These are phyloP conservation scores for Plasmodium relictum DNA, from an alignment of 169 alveolate genomes.

Conservation along the genomic window DNA sequence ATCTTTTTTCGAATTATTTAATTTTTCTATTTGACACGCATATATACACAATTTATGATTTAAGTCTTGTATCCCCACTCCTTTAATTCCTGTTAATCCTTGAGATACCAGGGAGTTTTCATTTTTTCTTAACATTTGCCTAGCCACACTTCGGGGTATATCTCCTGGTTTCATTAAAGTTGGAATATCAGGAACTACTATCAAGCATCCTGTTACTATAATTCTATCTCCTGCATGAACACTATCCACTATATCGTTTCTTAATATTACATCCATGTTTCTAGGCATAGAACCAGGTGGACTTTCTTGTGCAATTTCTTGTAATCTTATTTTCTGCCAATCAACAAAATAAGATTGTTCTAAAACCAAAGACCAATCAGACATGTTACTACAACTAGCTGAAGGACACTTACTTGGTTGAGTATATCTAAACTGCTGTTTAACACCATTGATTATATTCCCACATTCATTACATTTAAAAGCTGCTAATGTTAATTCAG, in stretches of 20 bases:
- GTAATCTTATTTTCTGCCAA: constrained; percentile 95
- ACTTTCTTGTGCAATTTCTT: constrained; percentile 95
- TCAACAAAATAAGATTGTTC: constrained; percentile 93
- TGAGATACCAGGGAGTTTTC: constrained; percentile 84
- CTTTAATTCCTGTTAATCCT: constrained; percentile 95
- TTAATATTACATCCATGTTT: constrained; percentile 95
- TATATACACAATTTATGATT: constrained; percentile 94
- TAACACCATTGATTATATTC: constrained; percentile 90
- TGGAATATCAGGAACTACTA: constrained; percentile 97
- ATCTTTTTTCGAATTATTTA: constrained; percentile 81
- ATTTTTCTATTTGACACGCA: constrained; percentile 85
- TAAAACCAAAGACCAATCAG: constrained; percentile 93
- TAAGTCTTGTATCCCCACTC: constrained; percentile 95
- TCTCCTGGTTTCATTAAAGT: constrained; percentile 97
- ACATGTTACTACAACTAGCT: constrained; percentile 90
- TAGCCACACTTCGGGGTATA: constrained; percentile 86
- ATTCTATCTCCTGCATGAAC: constrained; percentile 98
- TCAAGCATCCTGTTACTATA: constrained; percentile 93
- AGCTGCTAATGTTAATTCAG: constrained; percentile 95
- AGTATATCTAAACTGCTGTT: constrained; percentile 96
- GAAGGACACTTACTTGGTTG: constrained; percentile 84
- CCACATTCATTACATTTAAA: constrained; percentile 95
- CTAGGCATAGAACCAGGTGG: constrained; percentile 98
- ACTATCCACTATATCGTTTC: constrained; percentile 94
- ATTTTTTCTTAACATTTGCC: constrained; percentile 80